Evolutionary conservation across 441 rosid species (phyloP), one percentile per base, ranked within the genome.

Genomic region (Aquilaria agallochum): DNA sequence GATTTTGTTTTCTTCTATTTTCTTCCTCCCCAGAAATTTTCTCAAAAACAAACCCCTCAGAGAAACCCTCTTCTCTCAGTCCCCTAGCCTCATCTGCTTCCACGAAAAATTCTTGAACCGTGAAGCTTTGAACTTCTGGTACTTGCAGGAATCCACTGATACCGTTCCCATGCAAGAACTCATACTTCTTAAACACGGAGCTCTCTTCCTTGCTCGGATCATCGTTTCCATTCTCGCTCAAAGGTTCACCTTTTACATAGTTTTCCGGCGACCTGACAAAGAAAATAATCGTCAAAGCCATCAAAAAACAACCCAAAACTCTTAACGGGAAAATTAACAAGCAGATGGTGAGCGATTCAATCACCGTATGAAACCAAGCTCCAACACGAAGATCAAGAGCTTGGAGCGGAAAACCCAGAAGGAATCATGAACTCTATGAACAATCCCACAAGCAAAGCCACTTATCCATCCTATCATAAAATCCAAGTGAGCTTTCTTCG

Each of bases 121-220:
- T 62, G 58, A 75, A 80, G 55, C 68, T 68, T 71, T 68, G 4
- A 3, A 67, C 60, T 72, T 53, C 71, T 51, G 80, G 84, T 34
- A 85, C 81, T 66, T 86, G 82, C 31, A 87, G 55, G 63, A 80
- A 83, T 53, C 82, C 79, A 50, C 59, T 62, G 60, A 85, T 63
- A 59, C 53, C 67, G 51, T 68, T 80, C 50, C 71, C 72, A 8
- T 67, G 72, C 6, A 56, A 72, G 51, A 78, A 75, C 34, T 84
- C 74, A 56, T 58, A 83, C 72, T 72, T 84, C 45, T 69, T 82
- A 11, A 68, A 42, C 64, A 71, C 68, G 61, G 62, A 67, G 34
- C 49, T 60, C 50, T 73, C 74, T 46, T 2, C 58, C 66, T 57
- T 76, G 57, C 45, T 55, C 27, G 27, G 27, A 36, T 36, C 42